Base-by-base conservation (phyloP, 2,329 filamentous ascomycete genomes). In the Juglanconis sp. region DNA sequence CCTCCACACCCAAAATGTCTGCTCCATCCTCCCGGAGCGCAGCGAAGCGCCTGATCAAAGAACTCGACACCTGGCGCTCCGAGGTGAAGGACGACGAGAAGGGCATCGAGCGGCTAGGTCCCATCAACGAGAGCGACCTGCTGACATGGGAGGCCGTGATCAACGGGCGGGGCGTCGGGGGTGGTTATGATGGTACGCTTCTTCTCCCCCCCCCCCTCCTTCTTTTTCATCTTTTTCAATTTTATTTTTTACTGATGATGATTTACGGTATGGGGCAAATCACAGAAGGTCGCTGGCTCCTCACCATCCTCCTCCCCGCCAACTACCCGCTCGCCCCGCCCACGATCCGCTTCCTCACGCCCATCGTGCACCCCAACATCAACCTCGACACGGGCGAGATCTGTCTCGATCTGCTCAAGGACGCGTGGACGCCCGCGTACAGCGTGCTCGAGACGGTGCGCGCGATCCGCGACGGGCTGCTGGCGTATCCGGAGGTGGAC, bases 381-480 rank as follows among this genome's bases (percentile, higher is more conserved):
- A 79, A 80, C 56, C 79, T 84, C 64, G 68, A 81, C 67, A 92
- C 86, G 2, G 95, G 95, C 67, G 93, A 97, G 76, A 95, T 99
- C 71, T 99, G 95, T 74, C 85, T 98, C 34, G 95, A 97, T 71
- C 82, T 98, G 64, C 81, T 99, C 62, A 83, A 83, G 70, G 83
- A 88, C 58, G 83, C 83, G 17, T 98, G 94, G 94, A 89, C 90
- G 61, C 91, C 93, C 1, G 87, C 91, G 17, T 95, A 96, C 74
- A 93, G 88, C 46, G 82, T 98, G 24, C 83, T 88, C 40, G 85
- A 88, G 69, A 89, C 88, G 63, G 77, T 94, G 69, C 87, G 89
- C 67, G 86, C 86, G 51, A 83, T 94, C 65, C 84, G 89, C 66
- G 52, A 48, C n/a, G 83, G 90, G 77, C 79, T 95, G 67, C 78